Evolutionary conservation across 1,284 basidiomycete genomes (phyloP), one percentile per base, ranked within the genome.

Genomic region (Mycena citricolor): DNA sequence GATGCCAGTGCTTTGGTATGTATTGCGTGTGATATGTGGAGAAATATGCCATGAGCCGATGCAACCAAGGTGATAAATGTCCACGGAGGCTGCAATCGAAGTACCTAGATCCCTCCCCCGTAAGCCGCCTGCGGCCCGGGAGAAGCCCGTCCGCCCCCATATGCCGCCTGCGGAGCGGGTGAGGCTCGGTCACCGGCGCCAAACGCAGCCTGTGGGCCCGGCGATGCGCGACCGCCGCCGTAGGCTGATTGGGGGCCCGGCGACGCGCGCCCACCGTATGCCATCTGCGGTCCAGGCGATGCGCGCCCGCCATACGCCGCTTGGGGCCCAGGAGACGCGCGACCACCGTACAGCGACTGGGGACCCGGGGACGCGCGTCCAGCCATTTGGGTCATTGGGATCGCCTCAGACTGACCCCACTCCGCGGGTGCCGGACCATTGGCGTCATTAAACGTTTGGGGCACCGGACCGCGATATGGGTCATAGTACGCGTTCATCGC

Each of bases 311-410:
- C 25, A 43, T 77, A 76, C 21, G 65, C 72, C 12, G 61, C 54
- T 35, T 74, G 70, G 3, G 78, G 75, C 3, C 69, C 71, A 4
- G 81, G 80, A 53, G 68, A 64, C 39, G 57, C 54, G 39, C 61
- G 46, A 32, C n/a, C 56, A 47, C 4, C 57, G 39, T 59, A 55
- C 32, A 57, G 59, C 40, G 57, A 53, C 16, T 60, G 57, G 11
- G 76, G 73, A 12, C 58, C 72, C 33, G 76, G 71, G 51, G 73
- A 76, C 52, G 69, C 62, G 26, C 69, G 60, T 17, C 68, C 66
- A 39, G 56, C 66, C 68, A 88, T 77, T 55, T 88, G 85, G 1
- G 78, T 87, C 86, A 90, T 89, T 13, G 85, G 82, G 41, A 86
- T 84, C 13, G 77, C 73, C 60, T 88, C 86, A 26, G 63, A 58